Conservation (phyloP, 345 rosid species). For the Salix brachista region DNA sequence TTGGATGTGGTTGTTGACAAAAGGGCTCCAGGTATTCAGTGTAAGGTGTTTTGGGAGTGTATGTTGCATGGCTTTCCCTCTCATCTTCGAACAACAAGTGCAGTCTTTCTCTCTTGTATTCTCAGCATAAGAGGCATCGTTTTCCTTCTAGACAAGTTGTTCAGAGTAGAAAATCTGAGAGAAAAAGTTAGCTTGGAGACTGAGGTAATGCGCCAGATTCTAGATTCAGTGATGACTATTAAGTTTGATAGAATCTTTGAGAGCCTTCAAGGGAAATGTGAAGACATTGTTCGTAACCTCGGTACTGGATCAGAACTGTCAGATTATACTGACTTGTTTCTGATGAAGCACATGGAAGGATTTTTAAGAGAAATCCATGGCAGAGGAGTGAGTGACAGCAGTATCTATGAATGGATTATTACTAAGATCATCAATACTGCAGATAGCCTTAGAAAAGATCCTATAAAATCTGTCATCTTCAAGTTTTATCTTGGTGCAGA, state of each 20-base stretch:
- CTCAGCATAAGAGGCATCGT: constrained; percentile 63
- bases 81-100: constrained; percentile 55
- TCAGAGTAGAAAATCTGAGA: constrained; percentile 43
- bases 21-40: constrained; percentile 51
- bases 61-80: constrained; percentile 86
- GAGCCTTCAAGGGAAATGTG: constrained; percentile 68
- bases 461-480: constrained; percentile 47
- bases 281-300: constrained; percentile 49
- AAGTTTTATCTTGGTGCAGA: constrained; percentile 65
- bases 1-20: constrained; percentile 54
- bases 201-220: constrained; percentile 48
- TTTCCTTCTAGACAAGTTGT: constrained; percentile 51
- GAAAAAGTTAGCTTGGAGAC: constrained; percentile 38
- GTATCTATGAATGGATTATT: constrained; percentile 66
- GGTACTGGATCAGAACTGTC: constrained; percentile 43
- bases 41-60: constrained; percentile 72
- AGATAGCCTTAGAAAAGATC: constrained; percentile 74
- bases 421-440: constrained; percentile 58
- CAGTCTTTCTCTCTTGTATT: constrained; percentile 66
- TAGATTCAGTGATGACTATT: constrained; percentile 57
- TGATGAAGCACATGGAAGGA: constrained; percentile 81
- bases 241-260: constrained; percentile 71
- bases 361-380: constrained; percentile 53
- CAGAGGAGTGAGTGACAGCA: constrained; percentile 43
- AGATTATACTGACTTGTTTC: constrained; percentile 58